Percentiles rank a stretch among this genome's conserved stretches.
phyloP scores from a whole-genome alignment of 2,329 filamentous ascomycete species.

The Aspergillus sp. region DNA sequence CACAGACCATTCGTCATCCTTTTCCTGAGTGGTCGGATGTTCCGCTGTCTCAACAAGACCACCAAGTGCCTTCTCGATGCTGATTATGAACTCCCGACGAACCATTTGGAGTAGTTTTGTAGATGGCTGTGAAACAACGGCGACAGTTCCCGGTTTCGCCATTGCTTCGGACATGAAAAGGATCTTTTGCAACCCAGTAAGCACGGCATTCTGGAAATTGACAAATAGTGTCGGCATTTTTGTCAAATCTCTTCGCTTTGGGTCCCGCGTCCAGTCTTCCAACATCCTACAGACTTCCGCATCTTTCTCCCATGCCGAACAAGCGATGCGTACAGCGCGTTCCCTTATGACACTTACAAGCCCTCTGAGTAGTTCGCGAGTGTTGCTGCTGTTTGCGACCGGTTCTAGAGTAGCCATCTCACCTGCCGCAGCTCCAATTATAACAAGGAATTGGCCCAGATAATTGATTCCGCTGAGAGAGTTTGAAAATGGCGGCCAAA shows the following conservation, averaged over 20 bases:
- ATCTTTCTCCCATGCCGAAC: conserved; percentile 88
- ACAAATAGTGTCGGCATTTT: conserved; percentile 86
- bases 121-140: conserved; percentile 82
- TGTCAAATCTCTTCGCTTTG: conserved; percentile 81
- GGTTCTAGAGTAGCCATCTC: conserved; percentile 78
- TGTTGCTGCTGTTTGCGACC: conserved; percentile 55
- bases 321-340: conserved; percentile 79
- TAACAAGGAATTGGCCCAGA: conserved; percentile 73
- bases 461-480: conserved; percentile 91
- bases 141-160: conserved; percentile 68
- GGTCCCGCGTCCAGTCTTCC: conserved; percentile 87
- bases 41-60: conserved; percentile 98
- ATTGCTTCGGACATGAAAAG: conserved; percentile 87
- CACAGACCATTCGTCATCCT: conserved; percentile 53
- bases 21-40: conserved; percentile 64
- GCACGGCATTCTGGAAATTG: conserved; percentile 77
- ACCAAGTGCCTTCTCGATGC: conserved; percentile 88
- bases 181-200: conserved; percentile 90
- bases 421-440: conserved; percentile 83
- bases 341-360: conserved; percentile 80
- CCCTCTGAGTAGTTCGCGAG: conserved; percentile 70
- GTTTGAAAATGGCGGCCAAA: conserved; percentile 93
- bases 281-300: conserved; percentile 88
- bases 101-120: conserved; percentile 89
- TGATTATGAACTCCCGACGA: conserved; percentile 86